Percentiles rank a stretch among this genome's conserved stretches.
phyloP scores from a whole-genome alignment of 2,329 filamentous ascomycete genomes.

The Alternaria longipes region DNA sequence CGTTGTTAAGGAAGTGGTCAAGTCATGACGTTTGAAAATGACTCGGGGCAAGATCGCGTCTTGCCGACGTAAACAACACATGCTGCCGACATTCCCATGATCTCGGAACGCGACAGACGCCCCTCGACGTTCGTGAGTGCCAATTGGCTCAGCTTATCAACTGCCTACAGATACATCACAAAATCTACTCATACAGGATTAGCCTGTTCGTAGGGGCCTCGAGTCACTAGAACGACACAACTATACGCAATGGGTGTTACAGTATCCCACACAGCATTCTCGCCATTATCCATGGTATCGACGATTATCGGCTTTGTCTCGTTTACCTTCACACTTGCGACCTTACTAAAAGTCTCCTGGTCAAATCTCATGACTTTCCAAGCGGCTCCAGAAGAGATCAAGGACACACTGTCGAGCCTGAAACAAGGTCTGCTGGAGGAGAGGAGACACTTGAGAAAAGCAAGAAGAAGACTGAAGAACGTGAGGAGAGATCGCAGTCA shows the following conservation, averaged over 20 bases:
- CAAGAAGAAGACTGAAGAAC: conserved; percentile 29
- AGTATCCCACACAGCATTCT: conserved; percentile 34
- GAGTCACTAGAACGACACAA: background rate
- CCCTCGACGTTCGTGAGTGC: background rate
- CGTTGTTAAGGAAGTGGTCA: background rate
- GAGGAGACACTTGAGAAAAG: conserved; percentile 45
- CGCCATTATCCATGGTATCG: conserved; percentile 49
- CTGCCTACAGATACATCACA: background rate
- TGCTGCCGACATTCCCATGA: background rate
- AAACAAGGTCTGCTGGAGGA: conserved; percentile 55
- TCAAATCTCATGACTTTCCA: conserved; percentile 50
- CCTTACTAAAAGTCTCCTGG: conserved; percentile 55
- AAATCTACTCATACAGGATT: background rate
- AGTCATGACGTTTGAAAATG: conserved; percentile 1
- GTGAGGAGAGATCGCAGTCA: conserved; percentile 19
- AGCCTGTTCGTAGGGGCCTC: background rate
- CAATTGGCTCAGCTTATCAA: background rate
- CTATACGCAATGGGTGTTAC: conserved; percentile 30
- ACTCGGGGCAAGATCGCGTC: background rate
- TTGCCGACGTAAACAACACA: background rate
- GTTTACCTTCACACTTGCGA: conserved; percentile 56
- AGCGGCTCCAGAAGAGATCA: conserved; percentile 52
- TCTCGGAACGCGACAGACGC: background rate
- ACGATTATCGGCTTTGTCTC: conserved; percentile 54
- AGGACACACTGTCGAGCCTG: conserved; percentile 52